Percentiles rank a stretch among this genome's conserved stretches.
These are phyloP conservation scores for Boletus reticuloceps DNA, from an alignment of 768 basidiomycete genomes.

Conservation along the genomic window DNA sequence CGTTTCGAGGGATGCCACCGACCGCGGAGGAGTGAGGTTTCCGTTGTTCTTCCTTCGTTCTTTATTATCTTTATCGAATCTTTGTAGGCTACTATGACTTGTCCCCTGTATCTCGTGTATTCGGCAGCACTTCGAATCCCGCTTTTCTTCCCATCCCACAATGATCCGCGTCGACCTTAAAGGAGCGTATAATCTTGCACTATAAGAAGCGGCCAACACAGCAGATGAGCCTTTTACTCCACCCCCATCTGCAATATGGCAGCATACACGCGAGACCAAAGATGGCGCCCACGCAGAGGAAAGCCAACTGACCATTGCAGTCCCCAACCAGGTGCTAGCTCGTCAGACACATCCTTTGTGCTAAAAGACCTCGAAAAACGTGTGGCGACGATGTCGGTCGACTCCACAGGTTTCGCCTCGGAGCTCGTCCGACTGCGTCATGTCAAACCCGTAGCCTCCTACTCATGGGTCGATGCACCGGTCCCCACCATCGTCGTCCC, in stretches of 20 bases:
- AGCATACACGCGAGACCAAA: constrained; percentile 7
- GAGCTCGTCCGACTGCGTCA: constrained; percentile 35
- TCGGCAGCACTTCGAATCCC: not conserved
- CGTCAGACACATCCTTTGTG: constrained; percentile 12
- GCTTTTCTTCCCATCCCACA: not conserved
- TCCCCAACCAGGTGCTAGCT: not conserved
- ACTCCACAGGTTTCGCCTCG: constrained; percentile 6
- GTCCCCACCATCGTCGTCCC: constrained; percentile 53
- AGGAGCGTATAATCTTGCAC: not conserved
- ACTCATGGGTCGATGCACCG: constrained; percentile 47
- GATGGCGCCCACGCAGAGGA: constrained; percentile 16
- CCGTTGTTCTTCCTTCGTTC: not conserved
- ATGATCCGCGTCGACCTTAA: constrained; percentile 13
- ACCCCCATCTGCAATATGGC: constrained; percentile 15
- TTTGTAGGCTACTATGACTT: no score
- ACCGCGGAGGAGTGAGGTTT: constrained; percentile 25
- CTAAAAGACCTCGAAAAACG: constrained; percentile 20
- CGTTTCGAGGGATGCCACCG: constrained; percentile 26
- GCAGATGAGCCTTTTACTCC: not conserved
- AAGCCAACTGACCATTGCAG: constrained; percentile 1
- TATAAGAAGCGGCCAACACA: constrained; percentile 1
- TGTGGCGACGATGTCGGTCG: constrained; percentile 17
- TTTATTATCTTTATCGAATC: not conserved
- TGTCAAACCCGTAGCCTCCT: constrained; percentile 47
- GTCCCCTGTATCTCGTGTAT: no score